Conservation (phyloP, 345 rosid genomes). For the Capsella bursapastoris region DNA sequence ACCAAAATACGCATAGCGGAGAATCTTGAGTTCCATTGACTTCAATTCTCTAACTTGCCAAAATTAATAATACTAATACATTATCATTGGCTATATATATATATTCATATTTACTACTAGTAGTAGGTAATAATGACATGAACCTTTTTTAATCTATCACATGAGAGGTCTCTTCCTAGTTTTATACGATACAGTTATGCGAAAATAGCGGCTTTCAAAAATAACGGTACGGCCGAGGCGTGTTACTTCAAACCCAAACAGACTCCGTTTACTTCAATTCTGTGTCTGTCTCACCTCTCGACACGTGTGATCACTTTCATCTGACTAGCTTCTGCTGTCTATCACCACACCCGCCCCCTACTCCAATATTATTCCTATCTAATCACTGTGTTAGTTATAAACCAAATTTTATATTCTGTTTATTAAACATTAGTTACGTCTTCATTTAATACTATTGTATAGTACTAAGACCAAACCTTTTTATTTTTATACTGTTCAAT, state of each 20-base stretch:
- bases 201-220: slow-evolving; percentile 37
- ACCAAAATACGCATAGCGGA: neutral
- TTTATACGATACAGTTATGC: slow-evolving; percentile 7
- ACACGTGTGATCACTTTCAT: slow-evolving; percentile 22
- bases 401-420: neutral
- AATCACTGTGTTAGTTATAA: neutral
- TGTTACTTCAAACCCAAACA: slow-evolving; percentile 35
- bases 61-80: neutral
- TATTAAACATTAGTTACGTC: neutral
- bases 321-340: slow-evolving; percentile 17
- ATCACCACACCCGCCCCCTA: neutral
- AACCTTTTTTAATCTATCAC: slow-evolving; percentile 21
- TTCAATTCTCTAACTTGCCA: neutral
- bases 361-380: neutral
- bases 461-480: neutral
- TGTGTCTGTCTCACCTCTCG: neutral
- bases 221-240: slow-evolving; percentile 32
- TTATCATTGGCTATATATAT: too few species aligned
- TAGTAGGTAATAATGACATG: slow-evolving; percentile 28
- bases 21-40: slow-evolving; percentile 1
- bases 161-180: slow-evolving; percentile 43
- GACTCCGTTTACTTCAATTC: slow-evolving; percentile 22
- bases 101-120: too few species aligned
- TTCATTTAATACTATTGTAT: neutral
- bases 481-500: neutral